phyloP scores from a whole-genome alignment of 2,329 filamentous ascomycete species.

The Fusarium staphyleae region DNA sequence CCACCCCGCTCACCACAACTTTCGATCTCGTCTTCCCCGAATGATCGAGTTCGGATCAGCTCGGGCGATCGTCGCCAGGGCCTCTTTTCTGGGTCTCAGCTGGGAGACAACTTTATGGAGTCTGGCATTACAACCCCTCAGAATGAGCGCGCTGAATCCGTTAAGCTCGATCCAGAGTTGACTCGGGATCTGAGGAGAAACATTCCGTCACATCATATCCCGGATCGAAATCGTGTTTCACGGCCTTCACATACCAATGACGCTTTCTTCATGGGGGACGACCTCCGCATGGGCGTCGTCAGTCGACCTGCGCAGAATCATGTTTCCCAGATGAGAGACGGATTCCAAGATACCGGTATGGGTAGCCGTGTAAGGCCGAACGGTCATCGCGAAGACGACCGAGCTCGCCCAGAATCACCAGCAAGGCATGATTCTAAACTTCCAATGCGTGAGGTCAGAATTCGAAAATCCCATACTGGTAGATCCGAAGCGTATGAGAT shows the following conservation, averaged over 20 bases:
- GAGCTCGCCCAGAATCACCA: slow-evolving; percentile 36
- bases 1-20: slow-evolving; percentile 35
- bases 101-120: slow-evolving; percentile 51
- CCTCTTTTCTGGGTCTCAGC: slow-evolving; percentile 50
- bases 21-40: slow-evolving; percentile 30
- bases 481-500: slow-evolving; percentile 31
- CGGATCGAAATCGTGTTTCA: slow-evolving; percentile 21
- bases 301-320: slow-evolving; percentile 36
- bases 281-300: slow-evolving; percentile 49
- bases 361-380: slow-evolving; percentile 27
- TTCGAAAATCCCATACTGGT: slow-evolving; percentile 39
- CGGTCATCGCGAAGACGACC: slow-evolving; percentile 25
- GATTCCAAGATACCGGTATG: slow-evolving; percentile 41
- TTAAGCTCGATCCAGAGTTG: slow-evolving; percentile 36
- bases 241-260: slow-evolving; percentile 15
- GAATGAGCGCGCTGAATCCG: slow-evolving; percentile 41
- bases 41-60: slow-evolving; percentile 21
- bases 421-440: slow-evolving; percentile 44
- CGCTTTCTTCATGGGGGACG: slow-evolving; percentile 45
- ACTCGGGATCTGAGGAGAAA: slow-evolving; percentile 37
- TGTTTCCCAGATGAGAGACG: slow-evolving; percentile 44
- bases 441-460: slow-evolving; percentile 50
- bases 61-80: slow-evolving; percentile 32
- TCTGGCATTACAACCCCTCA: slow-evolving; percentile 49
- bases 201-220: slow-evolving; percentile 22